These are phyloP conservation scores for Auriculariales sp. DNA, from an alignment of 768 basidiomycete genomes.

Conservation along the genomic window DNA sequence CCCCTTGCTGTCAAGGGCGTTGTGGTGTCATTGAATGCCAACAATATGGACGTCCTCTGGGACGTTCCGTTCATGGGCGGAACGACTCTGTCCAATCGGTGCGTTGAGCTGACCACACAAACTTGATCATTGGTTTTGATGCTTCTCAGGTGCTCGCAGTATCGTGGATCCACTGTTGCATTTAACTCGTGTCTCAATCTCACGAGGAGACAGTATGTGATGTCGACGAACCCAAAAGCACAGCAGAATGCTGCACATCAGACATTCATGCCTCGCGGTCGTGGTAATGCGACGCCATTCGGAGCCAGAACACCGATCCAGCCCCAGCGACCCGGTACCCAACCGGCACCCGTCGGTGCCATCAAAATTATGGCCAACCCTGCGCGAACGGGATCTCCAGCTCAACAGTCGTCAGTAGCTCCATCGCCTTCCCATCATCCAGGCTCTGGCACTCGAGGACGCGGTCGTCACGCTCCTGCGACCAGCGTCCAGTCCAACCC, in stretches of 20 bases:
- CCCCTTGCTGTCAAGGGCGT: conserved; percentile 87
- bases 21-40: conserved; percentile 75
- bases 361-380: conserved; percentile 67
- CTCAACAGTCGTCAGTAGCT: neutral
- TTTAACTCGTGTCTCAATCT: conserved; percentile 85
- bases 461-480: neutral
- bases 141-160: conserved; percentile 61
- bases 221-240: conserved; percentile 49
- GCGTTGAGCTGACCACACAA: conserved; percentile 9
- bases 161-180: conserved; percentile 79
- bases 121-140: neutral
- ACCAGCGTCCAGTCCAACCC: neutral
- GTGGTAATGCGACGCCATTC: conserved; percentile 29
- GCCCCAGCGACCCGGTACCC: conserved; percentile 11
- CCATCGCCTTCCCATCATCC: neutral
- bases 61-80: conserved; percentile 94
- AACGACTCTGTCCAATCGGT: conserved; percentile 73
- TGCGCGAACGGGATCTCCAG: neutral
- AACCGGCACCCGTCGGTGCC: conserved; percentile 18
- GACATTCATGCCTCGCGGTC: conserved; percentile 51
- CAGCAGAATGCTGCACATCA: conserved; percentile 28
- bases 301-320: neutral
- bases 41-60: conserved; percentile 91
- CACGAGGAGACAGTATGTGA: conserved; percentile 70
- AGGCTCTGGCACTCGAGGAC: neutral